Percentiles rank a stretch among this genome's conserved stretches.
These are phyloP conservation scores for Ogataea kodamae DNA, from an alignment of 805 yeast species.

Conservation along the genomic window DNA sequence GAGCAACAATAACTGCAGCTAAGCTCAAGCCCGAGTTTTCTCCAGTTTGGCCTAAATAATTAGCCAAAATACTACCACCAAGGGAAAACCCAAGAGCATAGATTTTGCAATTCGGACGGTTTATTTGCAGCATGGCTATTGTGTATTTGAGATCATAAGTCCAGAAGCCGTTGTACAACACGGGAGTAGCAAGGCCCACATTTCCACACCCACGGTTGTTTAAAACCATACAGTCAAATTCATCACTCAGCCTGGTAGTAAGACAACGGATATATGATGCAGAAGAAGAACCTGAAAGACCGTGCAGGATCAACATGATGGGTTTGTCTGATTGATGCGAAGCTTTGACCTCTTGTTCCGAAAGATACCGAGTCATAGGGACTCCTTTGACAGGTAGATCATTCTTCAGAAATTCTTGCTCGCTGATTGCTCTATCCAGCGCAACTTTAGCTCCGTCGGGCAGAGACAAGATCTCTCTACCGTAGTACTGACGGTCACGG, in stretches of 20 bases:
- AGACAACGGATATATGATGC: slow-evolving; percentile 70
- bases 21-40: slow-evolving; percentile 44
- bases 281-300: slow-evolving; percentile 83
- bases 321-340: slow-evolving; percentile 42
- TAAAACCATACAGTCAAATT: slow-evolving; percentile 65
- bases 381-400: slow-evolving; percentile 33
- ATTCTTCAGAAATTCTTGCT: slow-evolving; percentile 33
- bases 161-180: slow-evolving; percentile 67
- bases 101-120: slow-evolving; percentile 61
- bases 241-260: slow-evolving; percentile 36
- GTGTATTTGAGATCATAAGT: slow-evolving; percentile 63
- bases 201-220: slow-evolving; percentile 78
- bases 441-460: slow-evolving; percentile 71
- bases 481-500: slow-evolving; percentile 61
- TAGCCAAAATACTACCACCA: slow-evolving; percentile 70
- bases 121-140: slow-evolving; percentile 44
- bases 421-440: slow-evolving; percentile 60
- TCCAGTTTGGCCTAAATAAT: slow-evolving; percentile 67
- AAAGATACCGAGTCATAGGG: slow-evolving; percentile 50
- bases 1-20: slow-evolving; percentile 60
- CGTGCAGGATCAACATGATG: slow-evolving; percentile 64
- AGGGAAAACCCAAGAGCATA: slow-evolving; percentile 76
- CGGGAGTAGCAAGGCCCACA: slow-evolving; percentile 63
- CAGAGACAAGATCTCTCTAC: slow-evolving; percentile 58
- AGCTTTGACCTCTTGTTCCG: slow-evolving; percentile 41